Evolutionary conservation across 768 basidiomycete species (phyloP), one percentile per base, ranked within the genome.

Genomic region (Termitomyces sp.): DNA sequence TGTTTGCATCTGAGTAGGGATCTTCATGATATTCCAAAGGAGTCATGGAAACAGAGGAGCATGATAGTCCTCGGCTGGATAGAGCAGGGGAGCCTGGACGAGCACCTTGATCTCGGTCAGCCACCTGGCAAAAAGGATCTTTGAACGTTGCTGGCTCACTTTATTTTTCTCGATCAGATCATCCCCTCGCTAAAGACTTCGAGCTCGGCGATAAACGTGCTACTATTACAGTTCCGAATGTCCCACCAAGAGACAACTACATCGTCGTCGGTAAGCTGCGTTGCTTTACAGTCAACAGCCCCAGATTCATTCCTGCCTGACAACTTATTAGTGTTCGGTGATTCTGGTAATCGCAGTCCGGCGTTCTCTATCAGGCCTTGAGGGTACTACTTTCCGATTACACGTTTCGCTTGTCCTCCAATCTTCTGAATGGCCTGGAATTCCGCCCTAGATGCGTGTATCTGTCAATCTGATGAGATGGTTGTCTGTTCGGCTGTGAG

Each of bases 261-360:
- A 77, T 81, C 57, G 68, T 87, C 55, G 81, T 79, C 51, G 68
- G 86, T 86, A 66, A 74, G 85, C 78, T 45, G 38, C 13, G 45
- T 59, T 35, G 51, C 45, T 9, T 13, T 13, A 51, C 33, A 45
- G 28, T n/a, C 24, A 39, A 39, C 1, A 39, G 18, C 58, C 57
- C 13, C 18, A 33, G 46, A 33, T 45, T 65, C 57, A 12, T 62
- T 22, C 18, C 16, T 61, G 8, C 56, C 35, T 61, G 32, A 54
- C 33, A 13, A 32, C 28, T 20, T 38, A 22, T 13, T 49, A 84
- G 83, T 85, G 24, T 71, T 85, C 36, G 84, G 85, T 11, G 82
- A 85, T 68, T 85, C 84, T n/a, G 85, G 84, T 33, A 81, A 88
- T 69, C 65, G 64, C 48, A 84, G 80, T 63, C 75, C 77, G 1